Evolutionary conservation across 306 rosid genomes (phyloP), one percentile per base, ranked within the genome.

Genomic region (Pterocarpus macrocarpus): DNA sequence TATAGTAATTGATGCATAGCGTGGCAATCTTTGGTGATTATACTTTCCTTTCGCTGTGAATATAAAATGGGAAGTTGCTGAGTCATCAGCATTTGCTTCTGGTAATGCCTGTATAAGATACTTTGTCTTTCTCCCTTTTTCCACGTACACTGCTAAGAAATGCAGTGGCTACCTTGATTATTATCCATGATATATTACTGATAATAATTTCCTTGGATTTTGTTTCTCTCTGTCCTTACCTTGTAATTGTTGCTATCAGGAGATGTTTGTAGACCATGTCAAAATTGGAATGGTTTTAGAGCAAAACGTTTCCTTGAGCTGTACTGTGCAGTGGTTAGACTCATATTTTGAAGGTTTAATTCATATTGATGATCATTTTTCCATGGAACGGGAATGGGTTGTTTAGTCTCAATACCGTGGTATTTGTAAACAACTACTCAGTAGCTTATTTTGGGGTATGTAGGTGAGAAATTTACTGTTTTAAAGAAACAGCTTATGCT

Each of bases 381-480:
- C 28, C 56, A 11, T 32, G 57, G 82, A 47, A 69, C 16, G 32
- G n/a, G n/a, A 58, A 57, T 45, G 61, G 44, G 8, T 45, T 75
- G 44, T 35, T 32, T 11, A 16, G 16, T 76, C 39, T 8, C 17
- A 71, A 52, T 33, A 13, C 33, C 28, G 36, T 64, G 11, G 63
- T 50, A 47, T 76, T 47, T 33, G 30, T 13, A 11, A 49, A 34
- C 36, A 10, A 16, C n/a, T 76, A 35, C 45, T 47, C 8, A 64
- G 13, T 34, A n/a, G 15, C 22, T 76, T 76, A 62, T 76, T 7
- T 45, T 14, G 14, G 43, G 50, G 47, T 64, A 12, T 16, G 5
- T 17, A 13, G 41, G 64, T 64, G 61, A 35, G 34, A 10, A 28
- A 36, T 49, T 49, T 34, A 7, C 16, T 30, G 45, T 61, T 59